Evolutionary conservation across 108 stramenopile species (phyloP).

Genomic region (Fragilaria radians): DNA sequence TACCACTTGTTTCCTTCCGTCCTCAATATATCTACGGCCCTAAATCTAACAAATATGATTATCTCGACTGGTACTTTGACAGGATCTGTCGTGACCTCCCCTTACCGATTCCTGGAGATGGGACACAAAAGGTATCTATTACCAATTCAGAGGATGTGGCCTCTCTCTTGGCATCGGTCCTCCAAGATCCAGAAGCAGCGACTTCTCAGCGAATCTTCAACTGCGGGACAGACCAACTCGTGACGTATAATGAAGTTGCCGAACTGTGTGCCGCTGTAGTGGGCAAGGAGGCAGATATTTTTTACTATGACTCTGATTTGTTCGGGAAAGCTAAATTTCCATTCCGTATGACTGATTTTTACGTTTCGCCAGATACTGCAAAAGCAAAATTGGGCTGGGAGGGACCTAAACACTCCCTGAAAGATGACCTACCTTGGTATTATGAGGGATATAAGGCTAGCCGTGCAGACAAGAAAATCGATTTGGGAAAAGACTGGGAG

Average conservation of each 20-base stretch:
- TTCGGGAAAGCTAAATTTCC: constrained; percentile 77
- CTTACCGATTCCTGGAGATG: constrained; percentile 69
- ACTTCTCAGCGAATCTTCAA: constrained; percentile 72
- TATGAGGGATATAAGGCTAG: constrained; percentile 62
- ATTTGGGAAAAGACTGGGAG: constrained; percentile 51
- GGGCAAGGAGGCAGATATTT: constrained; percentile 48
- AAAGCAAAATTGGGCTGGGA: constrained; percentile 66
- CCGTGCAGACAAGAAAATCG: constrained; percentile 49
- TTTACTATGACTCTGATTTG: constrained; percentile 46
- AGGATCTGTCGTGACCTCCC: constrained; percentile 49
- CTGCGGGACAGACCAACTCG: constrained; percentile 71
- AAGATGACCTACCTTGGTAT: constrained; percentile 65
- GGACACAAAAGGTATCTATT: constrained; percentile 71
- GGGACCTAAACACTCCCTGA: constrained; percentile 47
- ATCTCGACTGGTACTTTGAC: constrained; percentile 85
- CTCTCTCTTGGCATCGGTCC: constrained; percentile 52
- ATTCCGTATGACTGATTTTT: constrained; percentile 70
- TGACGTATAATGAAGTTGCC: constrained; percentile 71
- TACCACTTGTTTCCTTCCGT: constrained; percentile 74
- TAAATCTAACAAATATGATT: constrained; percentile 78
- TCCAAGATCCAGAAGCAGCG: constrained; percentile 70
- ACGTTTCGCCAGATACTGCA: constrained; percentile 65
- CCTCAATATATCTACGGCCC: constrained; percentile 81
- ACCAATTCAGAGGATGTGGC: constrained; percentile 82
- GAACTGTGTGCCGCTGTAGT: constrained; percentile 72